Evolutionary conservation across 768 basidiomycete species (phyloP).

Genomic region (Glaciozyma antarctica): DNA sequence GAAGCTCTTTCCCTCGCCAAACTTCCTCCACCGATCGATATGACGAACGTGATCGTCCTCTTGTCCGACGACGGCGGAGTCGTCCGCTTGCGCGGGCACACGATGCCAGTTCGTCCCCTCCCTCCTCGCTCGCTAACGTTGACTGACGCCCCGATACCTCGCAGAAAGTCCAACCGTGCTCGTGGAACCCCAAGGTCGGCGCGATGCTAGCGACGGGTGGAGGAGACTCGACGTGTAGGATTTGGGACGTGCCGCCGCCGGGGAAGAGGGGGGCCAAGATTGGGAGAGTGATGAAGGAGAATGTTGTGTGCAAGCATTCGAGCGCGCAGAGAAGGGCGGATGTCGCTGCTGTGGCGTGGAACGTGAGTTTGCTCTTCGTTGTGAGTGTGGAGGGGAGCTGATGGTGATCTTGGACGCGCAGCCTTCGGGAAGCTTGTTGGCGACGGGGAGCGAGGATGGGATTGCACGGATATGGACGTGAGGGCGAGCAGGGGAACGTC

Average conservation of each 20-base stretch:
- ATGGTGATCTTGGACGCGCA: neutral
- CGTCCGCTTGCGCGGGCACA: slow-evolving; percentile 29
- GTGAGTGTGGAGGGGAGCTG: neutral
- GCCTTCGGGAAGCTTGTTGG: slow-evolving; percentile 33
- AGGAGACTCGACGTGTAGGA: slow-evolving; percentile 31
- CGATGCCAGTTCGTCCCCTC: slow-evolving; percentile 13
- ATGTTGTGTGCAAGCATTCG: slow-evolving; percentile 32
- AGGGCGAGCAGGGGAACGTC: neutral
- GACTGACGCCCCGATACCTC: neutral
- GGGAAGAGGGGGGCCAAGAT: neutral
- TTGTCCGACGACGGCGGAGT: slow-evolving; percentile 4
- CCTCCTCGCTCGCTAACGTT: neutral
- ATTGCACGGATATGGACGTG: slow-evolving; percentile 38
- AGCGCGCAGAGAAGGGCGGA: slow-evolving; percentile 24
- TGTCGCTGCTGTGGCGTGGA: slow-evolving; percentile 33
- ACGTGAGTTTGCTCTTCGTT: slow-evolving; percentile 14
- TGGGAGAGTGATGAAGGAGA: slow-evolving; percentile 13
- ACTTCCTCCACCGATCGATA: neutral
- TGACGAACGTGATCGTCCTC: neutral
- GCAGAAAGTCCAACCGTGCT: slow-evolving; percentile 29
- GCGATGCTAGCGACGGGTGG: slow-evolving; percentile 33
- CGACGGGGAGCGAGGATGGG: slow-evolving; percentile 36
- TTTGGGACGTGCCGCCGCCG: slow-evolving; percentile 34
- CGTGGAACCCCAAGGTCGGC: slow-evolving; percentile 33
- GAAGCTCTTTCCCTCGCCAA: neutral